Conservation (phyloP, 1,284 basidiomycete species). For the Volvariella surrecta region DNA sequence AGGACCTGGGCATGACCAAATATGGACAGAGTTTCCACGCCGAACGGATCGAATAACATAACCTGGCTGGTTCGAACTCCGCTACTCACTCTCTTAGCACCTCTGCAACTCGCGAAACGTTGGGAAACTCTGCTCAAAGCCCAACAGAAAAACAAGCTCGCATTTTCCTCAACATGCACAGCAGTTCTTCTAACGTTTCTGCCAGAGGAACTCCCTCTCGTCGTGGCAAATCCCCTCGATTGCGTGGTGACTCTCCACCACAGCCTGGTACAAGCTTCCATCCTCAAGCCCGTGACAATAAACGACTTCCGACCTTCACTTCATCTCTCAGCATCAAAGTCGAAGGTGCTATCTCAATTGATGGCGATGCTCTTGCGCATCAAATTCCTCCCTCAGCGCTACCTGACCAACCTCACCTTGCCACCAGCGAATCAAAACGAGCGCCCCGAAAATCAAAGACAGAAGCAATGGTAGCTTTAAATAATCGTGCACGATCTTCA, state of each 20-base stretch:
- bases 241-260: slow-evolving; percentile 33
- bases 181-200: slow-evolving; percentile 32
- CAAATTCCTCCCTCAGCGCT: slow-evolving; percentile 18
- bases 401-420: slow-evolving; percentile 14
- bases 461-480: slow-evolving; percentile 70
- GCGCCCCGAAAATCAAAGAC: slow-evolving; percentile 83
- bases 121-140: slow-evolving; percentile 23
- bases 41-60: slow-evolving; percentile 31
- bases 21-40: slow-evolving; percentile 21
- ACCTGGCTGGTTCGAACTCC: slow-evolving; percentile 32
- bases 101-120: slow-evolving; percentile 27
- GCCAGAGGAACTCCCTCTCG: slow-evolving; percentile 48
- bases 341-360: slow-evolving; percentile 52
- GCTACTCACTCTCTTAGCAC: slow-evolving; percentile 30
- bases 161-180: slow-evolving; percentile 30
- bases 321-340: slow-evolving; percentile 63
- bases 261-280: slow-evolving; percentile 29
- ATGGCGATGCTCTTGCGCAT: slow-evolving; percentile 21
- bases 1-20: slow-evolving; percentile 3
- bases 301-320: slow-evolving; percentile 43
- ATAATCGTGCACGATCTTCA: slow-evolving; percentile 50
- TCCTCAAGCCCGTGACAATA: slow-evolving; percentile 34
- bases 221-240: slow-evolving; percentile 46
- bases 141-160: slow-evolving; percentile 24
- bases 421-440: slow-evolving; percentile 42